Evolutionary conservation across 1,284 basidiomycete species (phyloP).

Genomic region (Heliocybe sulcata): DNA sequence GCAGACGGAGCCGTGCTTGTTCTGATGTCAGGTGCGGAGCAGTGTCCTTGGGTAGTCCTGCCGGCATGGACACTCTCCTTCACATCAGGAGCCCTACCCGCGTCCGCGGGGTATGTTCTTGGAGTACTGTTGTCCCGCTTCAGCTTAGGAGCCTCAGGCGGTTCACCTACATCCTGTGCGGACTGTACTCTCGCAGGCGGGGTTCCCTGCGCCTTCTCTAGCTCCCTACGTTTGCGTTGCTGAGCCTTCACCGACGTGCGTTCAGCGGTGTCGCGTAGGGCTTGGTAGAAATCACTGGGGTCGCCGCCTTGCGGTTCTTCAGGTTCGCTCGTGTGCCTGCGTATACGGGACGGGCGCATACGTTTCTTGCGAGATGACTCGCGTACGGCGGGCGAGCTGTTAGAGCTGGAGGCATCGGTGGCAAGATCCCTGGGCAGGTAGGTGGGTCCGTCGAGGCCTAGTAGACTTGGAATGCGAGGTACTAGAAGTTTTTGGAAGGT

Average conservation of each 20-base stretch:
- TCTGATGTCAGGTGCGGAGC: too few species aligned
- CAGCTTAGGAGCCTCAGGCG: too few species aligned
- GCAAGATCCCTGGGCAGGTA: neutral
- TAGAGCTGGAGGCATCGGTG: neutral
- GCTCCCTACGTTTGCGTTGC: neutral
- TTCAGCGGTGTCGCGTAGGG: neutral
- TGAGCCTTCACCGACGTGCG: neutral
- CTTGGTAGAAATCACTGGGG: neutral
- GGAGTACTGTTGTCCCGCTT: too few species aligned
- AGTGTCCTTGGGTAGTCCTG: too few species aligned
- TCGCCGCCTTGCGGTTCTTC: neutral
- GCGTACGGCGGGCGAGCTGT: neutral
- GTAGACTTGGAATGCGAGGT: neutral
- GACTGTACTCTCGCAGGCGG: neutral
- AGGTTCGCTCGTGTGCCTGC: neutral
- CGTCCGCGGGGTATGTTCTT: too few species aligned
- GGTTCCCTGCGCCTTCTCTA: neutral
- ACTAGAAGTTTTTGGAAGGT: neutral
- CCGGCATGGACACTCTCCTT: too few species aligned
- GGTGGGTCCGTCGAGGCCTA: neutral
- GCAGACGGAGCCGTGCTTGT: too few species aligned
- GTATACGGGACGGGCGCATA: neutral
- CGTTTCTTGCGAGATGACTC: neutral
- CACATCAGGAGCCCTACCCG: too few species aligned
- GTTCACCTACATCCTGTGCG: neutral